These are phyloP conservation scores for Colletotrichum salicis DNA, from an alignment of 2,329 filamentous ascomycete species.

Conservation along the genomic window DNA sequence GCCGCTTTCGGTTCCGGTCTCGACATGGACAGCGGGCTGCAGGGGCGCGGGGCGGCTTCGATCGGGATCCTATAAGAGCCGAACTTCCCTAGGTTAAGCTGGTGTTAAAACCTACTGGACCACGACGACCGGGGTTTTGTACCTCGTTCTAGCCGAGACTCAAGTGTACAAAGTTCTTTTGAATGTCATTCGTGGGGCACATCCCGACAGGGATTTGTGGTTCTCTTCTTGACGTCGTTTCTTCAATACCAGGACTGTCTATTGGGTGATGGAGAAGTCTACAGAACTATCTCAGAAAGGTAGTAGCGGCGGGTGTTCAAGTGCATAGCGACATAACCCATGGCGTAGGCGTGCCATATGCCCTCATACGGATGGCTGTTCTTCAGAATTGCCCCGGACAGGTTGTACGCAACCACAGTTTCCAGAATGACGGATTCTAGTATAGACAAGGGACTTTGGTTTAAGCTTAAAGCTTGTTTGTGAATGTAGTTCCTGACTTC, in stretches of 20 bases:
- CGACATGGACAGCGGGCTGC: not conserved
- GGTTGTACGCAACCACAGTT: constrained; percentile 31
- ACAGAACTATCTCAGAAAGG: constrained; percentile 30
- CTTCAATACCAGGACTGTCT: not conserved
- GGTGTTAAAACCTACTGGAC: no score
- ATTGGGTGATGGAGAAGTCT: not conserved
- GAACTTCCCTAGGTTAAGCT: not conserved
- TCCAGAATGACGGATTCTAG: constrained; percentile 28
- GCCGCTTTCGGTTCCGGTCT: not conserved
- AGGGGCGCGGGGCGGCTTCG: not conserved
- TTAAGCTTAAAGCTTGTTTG: constrained; percentile 31
- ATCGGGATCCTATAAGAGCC: not conserved
- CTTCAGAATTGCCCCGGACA: constrained; percentile 36
- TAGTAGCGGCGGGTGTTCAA: constrained; percentile 30
- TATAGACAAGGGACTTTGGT: constrained; percentile 7
- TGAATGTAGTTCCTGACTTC: constrained; percentile 43
- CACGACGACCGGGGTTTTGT: no score
- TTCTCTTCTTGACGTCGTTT: not conserved
- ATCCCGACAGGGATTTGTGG: not conserved
- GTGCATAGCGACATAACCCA: constrained; percentile 41
- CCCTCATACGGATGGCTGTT: constrained; percentile 37
- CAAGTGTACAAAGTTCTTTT: not conserved
- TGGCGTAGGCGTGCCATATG: constrained; percentile 40
- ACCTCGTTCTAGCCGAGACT: not conserved
- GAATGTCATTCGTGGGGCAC: no score